Base-by-base conservation (phyloP, 2,329 filamentous ascomycete genomes). In the Plenodomus lindquistii region DNA sequence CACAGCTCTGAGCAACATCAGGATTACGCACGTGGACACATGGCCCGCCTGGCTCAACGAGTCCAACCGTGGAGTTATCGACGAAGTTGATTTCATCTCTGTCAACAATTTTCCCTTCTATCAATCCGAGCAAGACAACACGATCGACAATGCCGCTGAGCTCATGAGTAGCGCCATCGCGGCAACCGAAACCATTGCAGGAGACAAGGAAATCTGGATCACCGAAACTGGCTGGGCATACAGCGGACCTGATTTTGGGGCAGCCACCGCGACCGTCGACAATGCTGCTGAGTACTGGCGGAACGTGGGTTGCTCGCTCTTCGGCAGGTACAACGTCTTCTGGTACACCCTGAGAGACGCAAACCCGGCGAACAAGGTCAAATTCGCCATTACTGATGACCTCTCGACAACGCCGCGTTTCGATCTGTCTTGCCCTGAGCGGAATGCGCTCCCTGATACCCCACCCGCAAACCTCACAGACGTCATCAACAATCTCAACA, bases 291-390 rank as follows among this genome's bases (percentile, higher is more conserved):
- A 48, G 37, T 72, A 66, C 59, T 72, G 67, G 67, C 58, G 65
- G 41, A 54, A 62, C 8, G 58, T 72, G n/a, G 69, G 65, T 8
- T 72, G 69, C 55, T 48, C 63, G 21, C 46, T 69, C 10, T 71
- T 72, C 40, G 63, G 63, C 45, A 60, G 60, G 55, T 55, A 45
- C 48, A 66, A 71, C 52, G 61, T 65, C 29, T 73, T 65, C 55
- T 73, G 67, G 67, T 73, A 72, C 55, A 66, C 62, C 6, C 60
- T 71, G 4, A 60, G 60, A 8, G 69, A 72, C 42, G 61, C 65
- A 42, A 83, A 83, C 76, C 78, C 80, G 41, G 80, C 77, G 67
- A 83, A 84, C 76, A 63, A 76, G 65, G 76, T 80, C 73, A 81
- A 82, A 75, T 84, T 84, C 43, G 80, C 75, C 66, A 78, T 84